phyloP scores from a whole-genome alignment of 202 grass and related monocot species.

The Zizania palustris region DNA sequence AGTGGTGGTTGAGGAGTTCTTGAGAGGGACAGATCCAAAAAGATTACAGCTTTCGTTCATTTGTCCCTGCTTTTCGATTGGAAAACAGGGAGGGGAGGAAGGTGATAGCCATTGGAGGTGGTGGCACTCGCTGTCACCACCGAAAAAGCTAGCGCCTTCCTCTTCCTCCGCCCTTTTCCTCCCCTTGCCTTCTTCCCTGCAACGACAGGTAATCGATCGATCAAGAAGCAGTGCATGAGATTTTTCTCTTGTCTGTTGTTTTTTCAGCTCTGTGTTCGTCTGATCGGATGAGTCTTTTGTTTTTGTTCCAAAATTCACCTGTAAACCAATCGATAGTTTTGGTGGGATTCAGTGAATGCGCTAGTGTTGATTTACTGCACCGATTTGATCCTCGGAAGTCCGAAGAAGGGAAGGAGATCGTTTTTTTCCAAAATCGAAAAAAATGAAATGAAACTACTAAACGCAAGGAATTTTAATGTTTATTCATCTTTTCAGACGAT shows the following conservation, averaged over 20 bases:
- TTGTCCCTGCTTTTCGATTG: not conserved
- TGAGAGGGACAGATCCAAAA: constrained; percentile 30
- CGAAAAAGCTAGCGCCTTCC: constrained; percentile 39
- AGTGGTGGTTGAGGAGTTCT: not conserved
- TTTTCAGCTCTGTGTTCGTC: not conserved
- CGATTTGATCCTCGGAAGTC: not conserved
- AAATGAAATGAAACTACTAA: not conserved
- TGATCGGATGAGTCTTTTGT: constrained; percentile 2
- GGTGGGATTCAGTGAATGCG: not conserved
- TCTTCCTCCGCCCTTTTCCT: constrained; percentile 25
- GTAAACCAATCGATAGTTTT: not conserved
- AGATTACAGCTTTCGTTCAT: not conserved
- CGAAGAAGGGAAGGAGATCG: not conserved
- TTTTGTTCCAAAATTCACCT: not conserved
- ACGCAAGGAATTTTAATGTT: not conserved
- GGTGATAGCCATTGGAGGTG: constrained; percentile 38
- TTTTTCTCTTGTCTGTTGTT: not conserved
- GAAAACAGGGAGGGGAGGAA: constrained; percentile 30
- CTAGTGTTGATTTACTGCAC: not conserved
- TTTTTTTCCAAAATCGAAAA: not conserved
- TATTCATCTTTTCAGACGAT: not conserved
- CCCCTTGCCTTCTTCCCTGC: not conserved
- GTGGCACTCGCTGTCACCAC: constrained; percentile 39
- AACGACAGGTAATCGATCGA: constrained; percentile 33
- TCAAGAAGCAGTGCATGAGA: not conserved